These are phyloP conservation scores for Immersiella caudata DNA, from an alignment of 495 filamentous ascomycete genomes.

Conservation along the genomic window DNA sequence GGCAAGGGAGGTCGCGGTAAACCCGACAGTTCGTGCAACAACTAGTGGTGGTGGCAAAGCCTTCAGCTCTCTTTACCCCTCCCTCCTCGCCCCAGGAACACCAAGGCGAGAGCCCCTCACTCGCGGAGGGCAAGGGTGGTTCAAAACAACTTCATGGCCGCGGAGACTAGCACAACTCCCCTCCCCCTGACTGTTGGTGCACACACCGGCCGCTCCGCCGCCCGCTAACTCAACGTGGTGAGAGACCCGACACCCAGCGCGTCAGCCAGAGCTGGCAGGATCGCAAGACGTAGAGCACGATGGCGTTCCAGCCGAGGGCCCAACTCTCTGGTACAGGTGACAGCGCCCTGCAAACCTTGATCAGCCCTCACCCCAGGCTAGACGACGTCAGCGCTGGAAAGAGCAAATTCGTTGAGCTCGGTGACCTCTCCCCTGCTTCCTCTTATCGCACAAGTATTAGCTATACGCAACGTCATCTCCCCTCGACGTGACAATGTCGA, in stretches of 20 bases:
- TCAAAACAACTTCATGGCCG: not conserved
- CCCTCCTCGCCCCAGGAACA: not conserved
- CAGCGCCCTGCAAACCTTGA: conserved; percentile 1
- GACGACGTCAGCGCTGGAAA: not conserved
- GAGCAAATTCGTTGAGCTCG: not conserved
- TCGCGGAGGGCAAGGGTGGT: too few species aligned
- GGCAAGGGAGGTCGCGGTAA: not conserved
- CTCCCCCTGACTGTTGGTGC: not conserved
- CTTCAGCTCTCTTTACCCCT: not conserved
- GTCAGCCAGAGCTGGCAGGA: not conserved
- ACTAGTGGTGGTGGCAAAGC: not conserved
- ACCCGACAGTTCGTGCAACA: not conserved
- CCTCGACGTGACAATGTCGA: too few species aligned
- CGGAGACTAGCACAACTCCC: not conserved
- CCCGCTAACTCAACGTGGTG: conserved; percentile 9
- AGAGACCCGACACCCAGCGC: not conserved
- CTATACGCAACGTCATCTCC: too few species aligned
- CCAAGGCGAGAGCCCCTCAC: not conserved
- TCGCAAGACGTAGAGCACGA: not conserved
- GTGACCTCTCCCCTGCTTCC: too few species aligned
- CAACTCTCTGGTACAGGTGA: conserved; percentile 6
- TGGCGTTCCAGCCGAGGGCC: conserved; percentile 17
- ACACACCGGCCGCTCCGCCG: not conserved
- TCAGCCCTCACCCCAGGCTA: not conserved
- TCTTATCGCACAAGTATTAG: too few species aligned